These are phyloP conservation scores for Ilyonectria destructans DNA, from an alignment of 2,329 filamentous ascomycete genomes.

Conservation along the genomic window DNA sequence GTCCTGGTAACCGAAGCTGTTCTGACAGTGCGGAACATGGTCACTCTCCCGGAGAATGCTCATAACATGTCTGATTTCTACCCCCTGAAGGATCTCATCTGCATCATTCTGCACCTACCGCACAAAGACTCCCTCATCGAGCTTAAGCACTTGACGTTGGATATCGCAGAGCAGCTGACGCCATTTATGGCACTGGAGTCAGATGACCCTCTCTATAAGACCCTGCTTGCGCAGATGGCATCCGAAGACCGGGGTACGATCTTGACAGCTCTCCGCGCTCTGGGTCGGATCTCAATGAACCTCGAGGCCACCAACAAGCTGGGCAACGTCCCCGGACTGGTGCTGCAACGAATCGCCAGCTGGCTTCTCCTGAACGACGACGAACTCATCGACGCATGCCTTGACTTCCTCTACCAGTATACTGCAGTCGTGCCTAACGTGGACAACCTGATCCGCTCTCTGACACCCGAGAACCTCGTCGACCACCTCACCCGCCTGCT, in stretches of 20 bases:
- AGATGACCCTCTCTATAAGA: slow-evolving; percentile 84
- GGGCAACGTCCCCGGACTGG: slow-evolving; percentile 76
- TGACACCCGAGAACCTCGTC: slow-evolving; percentile 78
- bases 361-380: slow-evolving; percentile 90
- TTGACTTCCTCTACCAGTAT: slow-evolving; percentile 97
- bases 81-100: slow-evolving; percentile 85
- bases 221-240: slow-evolving; percentile 76
- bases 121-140: slow-evolving; percentile 82
- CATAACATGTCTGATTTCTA: slow-evolving; percentile 83
- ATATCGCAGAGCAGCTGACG: slow-evolving; percentile 92
- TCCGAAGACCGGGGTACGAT: slow-evolving; percentile 87
- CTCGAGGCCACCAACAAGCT: slow-evolving; percentile 85
- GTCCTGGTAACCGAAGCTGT: slow-evolving; percentile 88
- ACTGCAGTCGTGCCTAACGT: slow-evolving; percentile 90
- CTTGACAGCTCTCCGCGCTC: slow-evolving; percentile 83
- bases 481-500: slow-evolving; percentile 86
- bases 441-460: slow-evolving; percentile 76
- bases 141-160: slow-evolving; percentile 90
- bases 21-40: slow-evolving; percentile 94
- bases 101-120: slow-evolving; percentile 86
- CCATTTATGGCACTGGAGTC: slow-evolving; percentile 82
- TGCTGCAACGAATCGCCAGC: slow-evolving; percentile 78
- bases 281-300: slow-evolving; percentile 92
- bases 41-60: slow-evolving; percentile 92
- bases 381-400: slow-evolving; percentile 87